These are phyloP conservation scores for Lasiodiplodia gonubiensis DNA, from an alignment of 2,329 filamentous ascomycete species.

Conservation along the genomic window DNA sequence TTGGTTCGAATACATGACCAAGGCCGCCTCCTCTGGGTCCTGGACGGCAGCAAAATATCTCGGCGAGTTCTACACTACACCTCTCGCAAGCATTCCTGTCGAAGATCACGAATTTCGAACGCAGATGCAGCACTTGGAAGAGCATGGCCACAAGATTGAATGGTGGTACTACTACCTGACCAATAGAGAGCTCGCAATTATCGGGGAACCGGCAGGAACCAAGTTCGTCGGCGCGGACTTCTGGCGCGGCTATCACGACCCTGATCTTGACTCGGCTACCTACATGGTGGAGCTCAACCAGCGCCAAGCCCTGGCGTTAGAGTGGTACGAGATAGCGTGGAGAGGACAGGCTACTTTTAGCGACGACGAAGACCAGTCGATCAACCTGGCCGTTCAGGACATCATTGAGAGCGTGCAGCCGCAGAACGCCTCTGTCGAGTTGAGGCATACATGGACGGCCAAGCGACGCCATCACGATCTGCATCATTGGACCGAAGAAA, in stretches of 20 bases:
- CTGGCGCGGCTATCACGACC: not conserved
- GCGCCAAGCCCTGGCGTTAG: slow-evolving; percentile 34
- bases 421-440: not conserved
- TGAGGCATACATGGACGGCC: not conserved
- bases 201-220: not conserved
- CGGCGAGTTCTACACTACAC: slow-evolving; percentile 46
- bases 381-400: not conserved
- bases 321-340: slow-evolving; percentile 40
- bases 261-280: not conserved
- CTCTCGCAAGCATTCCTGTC: slow-evolving; percentile 5
- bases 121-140: not conserved
- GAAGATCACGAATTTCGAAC: not conserved
- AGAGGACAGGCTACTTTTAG: not conserved
- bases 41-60: slow-evolving; percentile 45
- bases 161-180: not conserved
- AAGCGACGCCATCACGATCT: not conserved
- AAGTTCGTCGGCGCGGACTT: not conserved
- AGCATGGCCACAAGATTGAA: not conserved
- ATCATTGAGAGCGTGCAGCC: not conserved
- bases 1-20: slow-evolving; percentile 53
- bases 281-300: slow-evolving; percentile 1
- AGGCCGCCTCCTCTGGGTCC: slow-evolving; percentile 51
- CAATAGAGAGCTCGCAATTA: not conserved
- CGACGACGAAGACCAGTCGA: not conserved
- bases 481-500: not conserved